These are phyloP conservation scores for Tetraselmis striata DNA, from an alignment of 139 green algal genomes.

Conservation along the genomic window DNA sequence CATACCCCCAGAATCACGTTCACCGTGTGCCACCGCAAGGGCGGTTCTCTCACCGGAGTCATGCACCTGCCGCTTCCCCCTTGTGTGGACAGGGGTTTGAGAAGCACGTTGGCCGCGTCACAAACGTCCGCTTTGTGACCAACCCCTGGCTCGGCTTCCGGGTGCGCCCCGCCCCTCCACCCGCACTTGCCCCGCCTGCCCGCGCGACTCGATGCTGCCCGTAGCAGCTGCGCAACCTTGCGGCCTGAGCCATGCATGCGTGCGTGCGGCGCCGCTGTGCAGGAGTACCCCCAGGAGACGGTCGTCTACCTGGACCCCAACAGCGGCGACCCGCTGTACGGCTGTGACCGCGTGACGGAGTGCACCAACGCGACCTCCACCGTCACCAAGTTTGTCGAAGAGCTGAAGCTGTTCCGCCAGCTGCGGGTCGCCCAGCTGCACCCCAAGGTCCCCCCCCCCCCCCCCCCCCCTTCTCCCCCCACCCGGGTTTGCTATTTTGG, in stretches of 20 bases:
- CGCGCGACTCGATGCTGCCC: no score
- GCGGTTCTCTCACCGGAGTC: no score
- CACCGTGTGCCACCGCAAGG: no score
- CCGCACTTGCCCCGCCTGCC: no score
- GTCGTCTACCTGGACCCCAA: slow-evolving; percentile 14
- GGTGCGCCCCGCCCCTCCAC: no score
- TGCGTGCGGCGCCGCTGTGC: background rate
- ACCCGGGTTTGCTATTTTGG: no score
- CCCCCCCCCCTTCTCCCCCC: no score
- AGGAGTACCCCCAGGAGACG: slow-evolving; percentile 15
- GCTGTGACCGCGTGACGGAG: slow-evolving; percentile 11
- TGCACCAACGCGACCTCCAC: slow-evolving; percentile 18
- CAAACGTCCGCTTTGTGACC: slow-evolving; percentile 15
- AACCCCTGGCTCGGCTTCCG: slow-evolving; percentile 16
- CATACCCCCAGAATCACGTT: no score
- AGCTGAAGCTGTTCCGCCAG: slow-evolving; percentile 9
- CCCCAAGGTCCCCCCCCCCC: no score
- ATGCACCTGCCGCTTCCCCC: no score
- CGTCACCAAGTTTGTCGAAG: slow-evolving; percentile 10
- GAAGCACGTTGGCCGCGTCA: slow-evolving; percentile 16
- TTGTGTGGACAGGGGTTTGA: slow-evolving; percentile 10
- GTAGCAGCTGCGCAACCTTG: no score
- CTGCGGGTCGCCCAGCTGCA: slow-evolving; percentile 6
- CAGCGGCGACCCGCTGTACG: slow-evolving; percentile 14
- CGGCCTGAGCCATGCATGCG: background rate